Percentiles rank a stretch among this genome's conserved stretches.
Evolutionary conservation across 805 yeast genomes (phyloP).

Genomic region (Hanseniaspora guilliermondii): DNA sequence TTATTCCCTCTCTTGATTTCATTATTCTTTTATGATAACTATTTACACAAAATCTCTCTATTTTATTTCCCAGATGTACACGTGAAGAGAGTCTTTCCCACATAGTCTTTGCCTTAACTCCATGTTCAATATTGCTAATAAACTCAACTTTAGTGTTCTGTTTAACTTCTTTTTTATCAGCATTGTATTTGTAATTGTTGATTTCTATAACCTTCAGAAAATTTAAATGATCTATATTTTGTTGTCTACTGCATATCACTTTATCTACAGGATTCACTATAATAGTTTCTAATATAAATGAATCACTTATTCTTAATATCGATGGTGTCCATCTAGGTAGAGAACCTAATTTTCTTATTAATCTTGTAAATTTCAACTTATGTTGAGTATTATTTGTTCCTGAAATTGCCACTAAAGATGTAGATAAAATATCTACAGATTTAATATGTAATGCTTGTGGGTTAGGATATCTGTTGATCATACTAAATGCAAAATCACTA

Average conservation of each 20-base stretch:
- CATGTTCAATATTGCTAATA: slow-evolving; percentile 43
- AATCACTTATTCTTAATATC: slow-evolving; percentile 9
- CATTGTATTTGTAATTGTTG: slow-evolving; percentile 39
- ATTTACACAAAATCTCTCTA: slow-evolving; percentile 8
- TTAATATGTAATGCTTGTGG: slow-evolving; percentile 80
- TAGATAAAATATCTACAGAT: slow-evolving; percentile 52
- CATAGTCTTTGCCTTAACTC: background rate
- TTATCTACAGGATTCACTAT: slow-evolving; percentile 1
- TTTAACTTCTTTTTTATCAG: slow-evolving; percentile 28
- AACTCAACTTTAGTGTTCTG: slow-evolving; percentile 56
- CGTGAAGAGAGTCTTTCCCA: slow-evolving; percentile 10
- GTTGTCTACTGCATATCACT: slow-evolving; percentile 26
- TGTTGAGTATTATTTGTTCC: slow-evolving; percentile 28
- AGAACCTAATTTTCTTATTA: slow-evolving; percentile 67
- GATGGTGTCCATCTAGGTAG: slow-evolving; percentile 56
- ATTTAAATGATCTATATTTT: slow-evolving; percentile 74
- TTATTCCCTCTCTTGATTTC: slow-evolving; percentile 9
- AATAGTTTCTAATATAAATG: slow-evolving; percentile 8
- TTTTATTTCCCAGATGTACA: slow-evolving; percentile 6
- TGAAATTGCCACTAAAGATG: background rate
- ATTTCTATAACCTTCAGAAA: slow-evolving; percentile 70
- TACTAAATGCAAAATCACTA: slow-evolving; percentile 61
- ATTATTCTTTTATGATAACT: slow-evolving; percentile 1
- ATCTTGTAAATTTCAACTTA: slow-evolving; percentile 57
- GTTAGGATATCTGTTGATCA: slow-evolving; percentile 56